Evolutionary conservation across 345 rosid genomes (phyloP).

Genomic region (Cardamine resedifolia): DNA sequence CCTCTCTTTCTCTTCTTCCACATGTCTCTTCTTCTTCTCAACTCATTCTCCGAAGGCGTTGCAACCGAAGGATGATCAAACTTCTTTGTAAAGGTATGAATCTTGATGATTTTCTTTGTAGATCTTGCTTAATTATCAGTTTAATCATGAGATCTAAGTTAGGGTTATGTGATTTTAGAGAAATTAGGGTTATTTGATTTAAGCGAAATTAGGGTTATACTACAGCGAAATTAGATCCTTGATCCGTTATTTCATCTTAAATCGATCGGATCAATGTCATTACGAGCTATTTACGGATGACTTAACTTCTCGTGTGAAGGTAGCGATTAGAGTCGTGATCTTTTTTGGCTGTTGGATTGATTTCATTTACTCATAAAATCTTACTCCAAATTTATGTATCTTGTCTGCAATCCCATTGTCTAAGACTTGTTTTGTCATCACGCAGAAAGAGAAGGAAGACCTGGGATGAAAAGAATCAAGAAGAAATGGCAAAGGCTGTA

Average conservation of each 20-base stretch:
- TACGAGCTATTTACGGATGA: constrained; percentile 69
- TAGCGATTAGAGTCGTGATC: constrained; percentile 24
- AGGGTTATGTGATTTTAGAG: no score
- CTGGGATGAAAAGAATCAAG: constrained; percentile 91
- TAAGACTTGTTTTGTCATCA: not conserved
- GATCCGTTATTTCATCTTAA: no score
- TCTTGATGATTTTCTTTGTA: not conserved
- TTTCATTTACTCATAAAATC: constrained; percentile 13
- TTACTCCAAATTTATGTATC: not conserved
- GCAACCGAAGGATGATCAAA: no score
- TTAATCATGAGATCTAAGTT: no score
- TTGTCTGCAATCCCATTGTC: not conserved
- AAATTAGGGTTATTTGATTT: no score
- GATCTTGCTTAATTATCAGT: not conserved
- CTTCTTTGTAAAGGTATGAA: no score
- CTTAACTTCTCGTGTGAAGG: constrained; percentile 85
- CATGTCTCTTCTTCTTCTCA: no score
- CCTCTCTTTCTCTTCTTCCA: no score
- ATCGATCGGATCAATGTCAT: no score
- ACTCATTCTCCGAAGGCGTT: no score
- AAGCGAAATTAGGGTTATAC: no score
- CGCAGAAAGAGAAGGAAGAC: constrained; percentile 76
- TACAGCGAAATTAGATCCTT: no score
- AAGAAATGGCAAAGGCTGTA: constrained; percentile 78
- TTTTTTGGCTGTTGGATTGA: not conserved